Evolutionary conservation across 768 basidiomycete species (phyloP).

Genomic region (Boletus barrowsii): DNA sequence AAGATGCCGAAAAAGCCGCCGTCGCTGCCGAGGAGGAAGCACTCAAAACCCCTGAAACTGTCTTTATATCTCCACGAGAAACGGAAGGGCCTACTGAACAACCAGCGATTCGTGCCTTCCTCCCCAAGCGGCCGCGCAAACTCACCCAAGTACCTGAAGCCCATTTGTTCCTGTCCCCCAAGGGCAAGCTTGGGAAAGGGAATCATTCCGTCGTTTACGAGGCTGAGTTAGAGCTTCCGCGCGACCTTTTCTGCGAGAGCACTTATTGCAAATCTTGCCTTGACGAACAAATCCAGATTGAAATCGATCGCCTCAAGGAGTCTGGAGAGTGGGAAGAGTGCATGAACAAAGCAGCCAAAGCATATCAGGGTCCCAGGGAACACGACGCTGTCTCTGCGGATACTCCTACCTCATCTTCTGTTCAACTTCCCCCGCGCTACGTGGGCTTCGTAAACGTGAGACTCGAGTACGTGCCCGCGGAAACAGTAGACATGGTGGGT

Average conservation of each 20-base stretch:
- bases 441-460: slow-evolving; percentile 8
- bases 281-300: slow-evolving; percentile 26
- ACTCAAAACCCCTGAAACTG: background rate
- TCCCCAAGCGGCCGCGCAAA: slow-evolving; percentile 25
- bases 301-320: slow-evolving; percentile 12
- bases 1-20: slow-evolving; percentile 6
- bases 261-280: slow-evolving; percentile 41
- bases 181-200: slow-evolving; percentile 38
- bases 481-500: background rate
- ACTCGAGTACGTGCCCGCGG: background rate
- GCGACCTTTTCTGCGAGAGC: slow-evolving; percentile 35
- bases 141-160: slow-evolving; percentile 34
- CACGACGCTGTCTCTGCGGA: background rate
- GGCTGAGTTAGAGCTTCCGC: slow-evolving; percentile 51
- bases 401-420: background rate
- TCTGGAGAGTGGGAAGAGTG: slow-evolving; percentile 12
- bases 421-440: background rate
- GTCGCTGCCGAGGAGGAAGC: slow-evolving; percentile 3
- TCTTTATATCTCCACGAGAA: slow-evolving; percentile 20
- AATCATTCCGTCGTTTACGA: slow-evolving; percentile 50
- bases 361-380: background rate
- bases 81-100: slow-evolving; percentile 24
- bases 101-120: slow-evolving; percentile 27
- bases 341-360: background rate
- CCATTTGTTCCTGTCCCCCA: slow-evolving; percentile 46